These are phyloP conservation scores for Suhomyces sp. DNA, from an alignment of 805 yeast species.

Conservation along the genomic window DNA sequence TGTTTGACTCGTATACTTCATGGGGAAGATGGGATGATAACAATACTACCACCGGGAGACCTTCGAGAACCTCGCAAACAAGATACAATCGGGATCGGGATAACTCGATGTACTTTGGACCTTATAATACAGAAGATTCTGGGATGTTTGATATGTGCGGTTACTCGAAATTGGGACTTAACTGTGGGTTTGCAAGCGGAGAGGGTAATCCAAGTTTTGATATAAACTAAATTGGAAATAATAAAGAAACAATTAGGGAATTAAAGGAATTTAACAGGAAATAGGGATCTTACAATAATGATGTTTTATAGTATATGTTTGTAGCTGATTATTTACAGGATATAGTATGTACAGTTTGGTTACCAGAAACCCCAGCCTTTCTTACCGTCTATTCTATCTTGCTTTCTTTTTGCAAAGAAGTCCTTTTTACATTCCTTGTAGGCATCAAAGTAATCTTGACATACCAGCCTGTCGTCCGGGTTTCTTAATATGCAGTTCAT, in stretches of 20 bases:
- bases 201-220: slow-evolving; percentile 1
- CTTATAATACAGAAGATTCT: neutral
- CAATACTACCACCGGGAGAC: neutral
- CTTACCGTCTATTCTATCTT: slow-evolving; percentile 35
- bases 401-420: slow-evolving; percentile 36
- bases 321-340: neutral
- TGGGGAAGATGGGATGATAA: neutral
- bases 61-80: neutral
- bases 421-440: slow-evolving; percentile 83
- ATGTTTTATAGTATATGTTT: neutral
- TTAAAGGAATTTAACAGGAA: neutral
- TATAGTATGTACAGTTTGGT: neutral
- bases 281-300: neutral
- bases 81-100: neutral
- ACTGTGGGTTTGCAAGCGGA: neutral
- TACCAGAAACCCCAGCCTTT: slow-evolving; percentile 46
- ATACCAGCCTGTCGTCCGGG: slow-evolving; percentile 61
- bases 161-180: neutral
- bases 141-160: slow-evolving; percentile 1
- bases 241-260: neutral
- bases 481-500: slow-evolving; percentile 78
- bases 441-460: slow-evolving; percentile 81
- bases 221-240: neutral
- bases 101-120: neutral
- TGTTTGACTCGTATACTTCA: neutral